Percentiles rank a stretch among this genome's conserved stretches.
Conservation (phyloP, 2,329 filamentous ascomycete species). For the Coniochaeta ligniaria region DNA sequence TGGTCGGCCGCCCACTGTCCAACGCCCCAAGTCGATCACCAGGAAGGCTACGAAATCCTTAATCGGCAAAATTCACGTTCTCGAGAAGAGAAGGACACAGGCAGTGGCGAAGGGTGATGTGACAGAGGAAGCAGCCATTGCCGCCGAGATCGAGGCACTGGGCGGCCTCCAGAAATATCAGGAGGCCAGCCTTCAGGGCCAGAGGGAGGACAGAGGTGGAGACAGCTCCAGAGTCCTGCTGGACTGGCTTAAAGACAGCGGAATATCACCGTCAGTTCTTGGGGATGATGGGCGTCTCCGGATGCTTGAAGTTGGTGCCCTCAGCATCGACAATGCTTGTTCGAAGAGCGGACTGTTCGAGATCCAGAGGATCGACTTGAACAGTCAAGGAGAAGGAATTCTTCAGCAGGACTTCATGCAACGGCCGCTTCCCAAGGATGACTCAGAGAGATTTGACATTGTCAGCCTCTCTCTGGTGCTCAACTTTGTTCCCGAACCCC, state of each 20-base stretch:
- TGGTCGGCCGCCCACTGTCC: constrained; percentile 50
- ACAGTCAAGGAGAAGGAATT: constrained; percentile 78
- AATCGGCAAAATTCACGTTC: constrained; percentile 59
- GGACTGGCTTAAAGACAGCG: constrained; percentile 48
- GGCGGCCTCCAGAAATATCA: constrained; percentile 60
- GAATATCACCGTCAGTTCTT: constrained; percentile 16
- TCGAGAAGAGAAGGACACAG: constrained; percentile 55
- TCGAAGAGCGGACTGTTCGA: constrained; percentile 64
- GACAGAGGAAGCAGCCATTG: constrained; percentile 34
- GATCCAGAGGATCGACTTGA: constrained; percentile 80
- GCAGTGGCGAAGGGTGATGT: constrained; percentile 48
- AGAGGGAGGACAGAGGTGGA: constrained; percentile 57
- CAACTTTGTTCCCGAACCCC: constrained; percentile 82
- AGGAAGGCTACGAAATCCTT: constrained; percentile 56
- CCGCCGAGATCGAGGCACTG: constrained; percentile 46
- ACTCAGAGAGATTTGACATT: constrained; percentile 69
- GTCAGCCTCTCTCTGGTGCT: constrained; percentile 88
- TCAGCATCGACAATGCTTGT: constrained; percentile 80
- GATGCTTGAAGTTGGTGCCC: constrained; percentile 82
- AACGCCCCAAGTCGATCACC: constrained; percentile 49
- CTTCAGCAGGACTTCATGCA: constrained; percentile 91
- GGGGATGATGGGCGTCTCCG: constrained; percentile 31
- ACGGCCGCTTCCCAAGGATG: constrained; percentile 59
- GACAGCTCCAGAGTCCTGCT: constrained; percentile 60
- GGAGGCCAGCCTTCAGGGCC: constrained; percentile 61